These are phyloP conservation scores for Keithomyces neogunnii DNA, from an alignment of 2,329 filamentous ascomycete genomes.

Conservation along the genomic window DNA sequence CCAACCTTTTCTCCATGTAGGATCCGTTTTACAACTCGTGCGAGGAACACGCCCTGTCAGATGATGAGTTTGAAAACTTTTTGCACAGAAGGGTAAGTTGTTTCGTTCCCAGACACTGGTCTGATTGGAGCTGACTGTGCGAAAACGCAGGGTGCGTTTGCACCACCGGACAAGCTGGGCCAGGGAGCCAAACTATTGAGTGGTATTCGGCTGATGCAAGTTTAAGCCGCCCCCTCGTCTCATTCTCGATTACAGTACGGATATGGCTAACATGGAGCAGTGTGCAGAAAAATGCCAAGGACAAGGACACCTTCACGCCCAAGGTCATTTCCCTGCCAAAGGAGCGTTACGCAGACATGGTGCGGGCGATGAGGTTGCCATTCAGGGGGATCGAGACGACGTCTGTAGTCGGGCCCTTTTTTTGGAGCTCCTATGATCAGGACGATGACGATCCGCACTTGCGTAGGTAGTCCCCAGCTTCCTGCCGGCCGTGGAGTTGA, in stretches of 20 bases:
- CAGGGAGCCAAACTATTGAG: constrained; percentile 36
- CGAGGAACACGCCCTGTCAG: constrained; percentile 42
- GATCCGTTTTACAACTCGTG: constrained; percentile 39
- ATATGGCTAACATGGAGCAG: constrained; percentile 22
- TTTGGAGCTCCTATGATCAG: constrained; percentile 50
- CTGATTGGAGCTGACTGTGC: background rate
- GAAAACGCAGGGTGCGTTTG: constrained; percentile 41
- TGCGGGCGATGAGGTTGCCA: constrained; percentile 43
- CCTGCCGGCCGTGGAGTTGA: too few relatives aligned
- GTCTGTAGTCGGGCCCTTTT: constrained; percentile 53
- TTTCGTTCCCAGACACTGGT: background rate
- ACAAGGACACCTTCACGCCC: constrained; percentile 50
- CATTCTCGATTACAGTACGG: background rate
- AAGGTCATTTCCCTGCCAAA: constrained; percentile 44
- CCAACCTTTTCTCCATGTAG: constrained; percentile 19
- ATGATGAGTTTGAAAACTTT: constrained; percentile 52
- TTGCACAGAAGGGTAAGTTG: constrained; percentile 37
- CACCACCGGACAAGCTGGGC: constrained; percentile 31
- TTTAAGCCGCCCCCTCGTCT: constrained; percentile 4
- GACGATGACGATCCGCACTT: constrained; percentile 48
- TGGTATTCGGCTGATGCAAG: constrained; percentile 48
- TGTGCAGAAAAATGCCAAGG: constrained; percentile 45
- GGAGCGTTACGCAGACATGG: constrained; percentile 46
- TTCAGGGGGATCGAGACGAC: constrained; percentile 50
- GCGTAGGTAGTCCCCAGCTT: constrained; percentile 30